Base-by-base conservation (phyloP, 805 yeast genomes). In the Priceomyces castillae region DNA sequence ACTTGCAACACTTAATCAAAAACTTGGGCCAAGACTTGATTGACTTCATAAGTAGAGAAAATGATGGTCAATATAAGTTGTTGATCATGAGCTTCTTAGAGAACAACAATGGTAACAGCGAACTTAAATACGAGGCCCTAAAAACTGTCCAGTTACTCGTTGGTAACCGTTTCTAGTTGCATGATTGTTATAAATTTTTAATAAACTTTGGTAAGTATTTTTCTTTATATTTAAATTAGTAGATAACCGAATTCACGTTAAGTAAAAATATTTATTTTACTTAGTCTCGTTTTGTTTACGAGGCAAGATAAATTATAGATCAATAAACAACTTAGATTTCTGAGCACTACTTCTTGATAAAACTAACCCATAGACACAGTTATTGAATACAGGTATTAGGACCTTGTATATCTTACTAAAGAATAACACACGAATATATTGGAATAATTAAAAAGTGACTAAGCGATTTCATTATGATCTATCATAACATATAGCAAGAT, bases 61-160 rank as follows among this genome's bases (percentile, higher is more conserved):
- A 54, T 60, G 67, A 49, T 78, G 88, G 55, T 74, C 84, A 63
- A 42, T 69, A 70, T 51, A 94, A 94, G 73, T 70, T 85, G 17
- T 79, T 81, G 62, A 80, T 94, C 44, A 92, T 94, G 98, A 78
- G 78, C 48, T 73, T 90, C 50, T 82, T 94, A 81, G 76, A 69
- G 20, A 60, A 63, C 46, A 81, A 79, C 57, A 80, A 82, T 45
- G 78, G 83, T 34, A 90, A 90, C 62, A 77, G 90, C 17, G 94
- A 88, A 59, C 90, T 94, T 52, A 87, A 92, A 61, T 94, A 85
- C 61, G 97, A 92, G 71, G 98, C 98, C 1, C 77, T 94, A 59
- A 88, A 87, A 64, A 90, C 97, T 3, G 88, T 97, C n/a, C 99
- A 94, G 71, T 78, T 84, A 44, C 80, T 94, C 56, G 95, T 94